phyloP scores from a whole-genome alignment of 2,329 filamentous ascomycete species.

The Drechslerella coelobrocha region DNA sequence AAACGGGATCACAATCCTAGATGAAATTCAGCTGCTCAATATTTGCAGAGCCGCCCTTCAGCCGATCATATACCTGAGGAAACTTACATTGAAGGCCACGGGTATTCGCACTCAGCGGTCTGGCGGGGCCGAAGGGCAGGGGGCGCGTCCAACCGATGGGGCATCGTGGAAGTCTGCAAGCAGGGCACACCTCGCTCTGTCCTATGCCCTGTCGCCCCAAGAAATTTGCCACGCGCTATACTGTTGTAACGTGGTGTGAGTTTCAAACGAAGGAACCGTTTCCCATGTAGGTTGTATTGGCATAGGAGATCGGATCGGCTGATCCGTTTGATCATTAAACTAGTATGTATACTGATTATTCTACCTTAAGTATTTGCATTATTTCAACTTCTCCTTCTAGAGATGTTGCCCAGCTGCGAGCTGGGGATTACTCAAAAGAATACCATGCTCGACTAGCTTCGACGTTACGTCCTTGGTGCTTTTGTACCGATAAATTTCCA shows the following conservation, averaged over 20 bases:
- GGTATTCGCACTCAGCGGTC: slow-evolving; percentile 43
- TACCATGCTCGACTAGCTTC: too few relatives aligned
- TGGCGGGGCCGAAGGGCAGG: neutral
- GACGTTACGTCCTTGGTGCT: too few relatives aligned
- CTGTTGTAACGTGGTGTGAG: neutral
- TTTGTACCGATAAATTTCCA: too few relatives aligned
- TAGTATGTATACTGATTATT: too few relatives aligned
- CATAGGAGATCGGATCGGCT: neutral
- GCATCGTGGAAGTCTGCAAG: neutral
- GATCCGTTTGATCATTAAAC: neutral
- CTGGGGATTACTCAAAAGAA: too few relatives aligned
- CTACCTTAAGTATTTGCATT: too few relatives aligned
- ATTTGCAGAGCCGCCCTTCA: neutral
- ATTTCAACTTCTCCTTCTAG: too few relatives aligned
- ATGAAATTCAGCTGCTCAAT: neutral
- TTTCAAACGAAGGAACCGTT: neutral
- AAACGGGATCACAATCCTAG: too few relatives aligned
- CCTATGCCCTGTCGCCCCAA: too few relatives aligned
- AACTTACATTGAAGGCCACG: slow-evolving; percentile 34
- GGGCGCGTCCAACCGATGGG: neutral
- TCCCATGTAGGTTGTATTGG: neutral
- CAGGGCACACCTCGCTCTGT: neutral
- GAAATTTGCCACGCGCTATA: too few relatives aligned
- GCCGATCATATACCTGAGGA: neutral
- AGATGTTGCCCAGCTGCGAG: too few relatives aligned